These are phyloP conservation scores for Populus hybrid DNA, from an alignment of 441 rosid species.

Conservation along the genomic window DNA sequence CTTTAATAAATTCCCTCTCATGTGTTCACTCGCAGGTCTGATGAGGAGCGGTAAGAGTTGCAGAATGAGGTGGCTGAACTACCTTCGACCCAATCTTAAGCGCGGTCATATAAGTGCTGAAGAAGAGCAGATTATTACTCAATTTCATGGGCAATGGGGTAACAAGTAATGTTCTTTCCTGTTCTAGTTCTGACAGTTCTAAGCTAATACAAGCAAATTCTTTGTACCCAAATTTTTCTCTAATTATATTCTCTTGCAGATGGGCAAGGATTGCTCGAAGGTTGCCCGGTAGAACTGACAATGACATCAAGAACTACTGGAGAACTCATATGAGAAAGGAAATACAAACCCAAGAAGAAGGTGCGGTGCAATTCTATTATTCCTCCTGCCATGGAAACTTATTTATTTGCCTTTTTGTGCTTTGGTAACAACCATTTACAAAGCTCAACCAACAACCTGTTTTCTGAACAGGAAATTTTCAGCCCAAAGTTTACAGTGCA, in stretches of 20 bases:
- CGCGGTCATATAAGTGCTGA: slow-evolving; percentile 49
- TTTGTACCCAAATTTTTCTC: not conserved
- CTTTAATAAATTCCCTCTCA: not conserved
- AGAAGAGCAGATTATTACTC: slow-evolving; percentile 51
- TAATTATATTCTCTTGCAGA: slow-evolving; percentile 25
- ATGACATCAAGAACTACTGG: slow-evolving; percentile 80
- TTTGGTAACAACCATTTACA: not conserved
- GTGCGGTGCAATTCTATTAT: slow-evolving; percentile 15
- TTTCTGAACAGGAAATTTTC: slow-evolving; percentile 13
- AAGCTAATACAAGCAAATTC: not conserved
- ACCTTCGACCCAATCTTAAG: slow-evolving; percentile 59
- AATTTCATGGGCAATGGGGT: slow-evolving; percentile 64
- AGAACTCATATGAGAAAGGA: slow-evolving; percentile 60
- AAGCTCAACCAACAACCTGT: not conserved
- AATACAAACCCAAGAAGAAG: slow-evolving; percentile 40
- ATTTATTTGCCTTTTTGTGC: not conserved
- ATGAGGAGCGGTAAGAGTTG: slow-evolving; percentile 79
- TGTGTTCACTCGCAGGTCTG: slow-evolving; percentile 37
- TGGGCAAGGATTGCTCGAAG: slow-evolving; percentile 72
- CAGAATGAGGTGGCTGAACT: slow-evolving; percentile 74
- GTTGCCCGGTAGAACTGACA: slow-evolving; percentile 81
- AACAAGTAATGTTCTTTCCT: slow-evolving; percentile 48
- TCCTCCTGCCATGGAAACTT: not conserved
- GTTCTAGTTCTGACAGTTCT: not conserved
- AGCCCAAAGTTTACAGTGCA: slow-evolving; percentile 12